Conservation (phyloP, 2,329 filamentous ascomycete genomes). For the Myriosclerotinia scirpicola region DNA sequence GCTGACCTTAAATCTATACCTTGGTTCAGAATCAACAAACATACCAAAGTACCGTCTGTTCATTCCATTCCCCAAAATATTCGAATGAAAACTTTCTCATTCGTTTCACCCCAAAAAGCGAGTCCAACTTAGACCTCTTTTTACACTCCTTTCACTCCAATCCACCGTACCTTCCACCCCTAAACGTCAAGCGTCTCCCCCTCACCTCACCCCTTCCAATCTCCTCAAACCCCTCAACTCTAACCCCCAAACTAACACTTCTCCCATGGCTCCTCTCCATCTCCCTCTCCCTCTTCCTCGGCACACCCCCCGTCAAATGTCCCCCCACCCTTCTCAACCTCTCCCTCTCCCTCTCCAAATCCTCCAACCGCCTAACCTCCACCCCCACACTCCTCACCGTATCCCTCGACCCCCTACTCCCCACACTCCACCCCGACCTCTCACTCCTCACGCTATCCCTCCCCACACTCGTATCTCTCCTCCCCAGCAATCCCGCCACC, state of each 20-base stretch:
- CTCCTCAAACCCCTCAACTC: neutral
- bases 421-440: neutral
- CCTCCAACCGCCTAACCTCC: conserved; percentile 22
- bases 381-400: conserved; percentile 17
- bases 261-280: neutral
- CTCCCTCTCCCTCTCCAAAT: conserved; percentile 23
- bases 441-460: conserved; percentile 18
- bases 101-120: neutral
- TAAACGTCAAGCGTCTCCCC: conserved; percentile 9
- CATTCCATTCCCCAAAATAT: neutral
- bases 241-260: neutral
- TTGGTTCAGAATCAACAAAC: too few species aligned
- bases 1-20: too few species aligned
- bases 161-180: neutral
- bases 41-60: too few species aligned
- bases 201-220: neutral
- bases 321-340: conserved; percentile 10
- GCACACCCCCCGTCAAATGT: conserved; percentile 16
- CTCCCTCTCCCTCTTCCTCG: neutral
- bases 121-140: neutral
- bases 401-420: neutral
- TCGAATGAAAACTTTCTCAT: neutral
- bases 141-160: neutral
- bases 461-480: conserved; percentile 13
- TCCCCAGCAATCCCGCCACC: conserved; percentile 26